A percentile compares a stretch with the other conserved stretches of the same genome.
Conservation (phyloP, 2,329 filamentous ascomycete genomes). For the Colletotrichum falcatum region DNA sequence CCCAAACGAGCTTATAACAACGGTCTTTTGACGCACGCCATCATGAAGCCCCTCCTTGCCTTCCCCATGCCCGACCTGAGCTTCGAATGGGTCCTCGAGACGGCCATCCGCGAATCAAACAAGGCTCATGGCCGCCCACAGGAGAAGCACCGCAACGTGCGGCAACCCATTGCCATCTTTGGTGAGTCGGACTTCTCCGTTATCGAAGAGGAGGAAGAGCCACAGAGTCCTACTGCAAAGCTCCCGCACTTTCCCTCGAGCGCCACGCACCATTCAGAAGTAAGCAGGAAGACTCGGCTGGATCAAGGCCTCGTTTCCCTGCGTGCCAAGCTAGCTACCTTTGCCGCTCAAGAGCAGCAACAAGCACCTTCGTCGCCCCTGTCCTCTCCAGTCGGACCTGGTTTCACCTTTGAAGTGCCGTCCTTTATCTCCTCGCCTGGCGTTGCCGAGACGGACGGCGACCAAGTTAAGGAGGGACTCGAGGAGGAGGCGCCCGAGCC, state of each 20-base stretch:
- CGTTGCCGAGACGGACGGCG: background rate
- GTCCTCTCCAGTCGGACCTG: conserved; percentile 28
- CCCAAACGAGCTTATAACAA: conserved; percentile 35
- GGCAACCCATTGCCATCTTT: conserved; percentile 29
- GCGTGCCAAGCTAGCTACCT: conserved; percentile 12
- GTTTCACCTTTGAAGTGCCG: conserved; percentile 27
- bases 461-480: background rate
- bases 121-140: conserved; percentile 15
- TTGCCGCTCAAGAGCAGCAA: background rate
- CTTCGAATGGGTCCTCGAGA: conserved; percentile 32
- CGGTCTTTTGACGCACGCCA: conserved; percentile 26
- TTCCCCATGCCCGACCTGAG: conserved; percentile 35
- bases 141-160: conserved; percentile 25
- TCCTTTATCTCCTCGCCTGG: conserved; percentile 24
- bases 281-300: conserved; percentile 25
- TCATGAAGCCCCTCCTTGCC: conserved; percentile 28
- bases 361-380: background rate
- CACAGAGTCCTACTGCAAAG: conserved; percentile 31
- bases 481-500: background rate
- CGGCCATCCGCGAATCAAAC: conserved; percentile 25
- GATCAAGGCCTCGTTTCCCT: conserved; percentile 15
- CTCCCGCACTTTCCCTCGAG: conserved; percentile 34
- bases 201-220: conserved; percentile 38
- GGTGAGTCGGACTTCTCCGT: conserved; percentile 32
- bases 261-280: conserved; percentile 34